Evolutionary conservation across 805 yeast genomes (phyloP), one percentile per base, ranked within the genome.

Genomic region (Saturnispora silvae): DNA sequence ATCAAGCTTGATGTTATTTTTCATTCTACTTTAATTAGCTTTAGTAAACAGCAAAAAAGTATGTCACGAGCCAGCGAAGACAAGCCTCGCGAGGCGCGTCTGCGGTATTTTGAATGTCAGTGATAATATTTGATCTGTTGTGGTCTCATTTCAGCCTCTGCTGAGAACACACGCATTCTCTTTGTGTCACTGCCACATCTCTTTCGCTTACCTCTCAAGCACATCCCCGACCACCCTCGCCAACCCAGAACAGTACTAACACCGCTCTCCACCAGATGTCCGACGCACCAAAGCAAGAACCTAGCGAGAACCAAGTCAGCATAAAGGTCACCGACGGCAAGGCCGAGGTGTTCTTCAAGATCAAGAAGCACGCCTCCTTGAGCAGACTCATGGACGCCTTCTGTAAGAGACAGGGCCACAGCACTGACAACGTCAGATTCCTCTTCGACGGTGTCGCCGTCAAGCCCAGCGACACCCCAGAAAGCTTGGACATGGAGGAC

Each of bases 311-410:
- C 6, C 96, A 86, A 63, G 81, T 92, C 61, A 86, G 84, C 67
- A 66, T 92, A 62, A 86, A 85, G 61, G 98, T 92, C 33, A 78
- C 94, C 25, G 98, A 92, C 60, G 94, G 95, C 33, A 70, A 80
- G 37, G 81, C 94, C 16, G 99, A 92, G 60, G 87, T 92, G 45
- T 86, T 81, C 60, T 92, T 92, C 77, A 87, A 89, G 61, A 89
- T 92, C 61, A 86, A 87, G 66, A 74, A 83, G 63, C 70, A 87
- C 28, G 92, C 98, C 4, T 95, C 89, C 33, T 72, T 92, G 68
- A 82, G 75, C 60, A 82, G 95, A 64, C 76, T 92, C 52, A 89
- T 92, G 86, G 97, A 89, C 54, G 95, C 96, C 10, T 92, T 89
- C 60, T 94, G 97, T 59, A 87, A 87, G 64, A 82, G 98, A 68